Base-by-base conservation (phyloP, 169 alveolate genomes). In the Plasmodium falciparum region DNA sequence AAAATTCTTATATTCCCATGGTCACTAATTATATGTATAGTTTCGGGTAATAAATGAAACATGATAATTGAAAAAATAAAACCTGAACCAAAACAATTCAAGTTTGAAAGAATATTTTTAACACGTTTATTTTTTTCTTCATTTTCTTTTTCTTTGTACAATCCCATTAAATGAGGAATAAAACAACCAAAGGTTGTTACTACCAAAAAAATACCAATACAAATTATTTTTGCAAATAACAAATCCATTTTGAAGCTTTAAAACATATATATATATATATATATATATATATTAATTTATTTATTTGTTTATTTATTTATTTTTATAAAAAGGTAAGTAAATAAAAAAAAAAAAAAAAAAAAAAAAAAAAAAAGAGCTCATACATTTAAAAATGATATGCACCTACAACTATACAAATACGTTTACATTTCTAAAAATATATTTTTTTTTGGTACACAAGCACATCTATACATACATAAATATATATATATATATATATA, bases 41-140 rank as follows among this genome's bases (percentile, higher is more conserved):
- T 80, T 58, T 80, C 90, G 6, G 90, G 90, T 43, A 80, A 50
- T 12, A 80, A 62, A 52, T 80, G 90, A 29, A 80, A 80, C 83
- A 80, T 67, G 15, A 80, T 74, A 22, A 80, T 80, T 24, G 90
- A 80, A 50, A 80, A 80, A 2, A 80, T 80, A 61, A 80, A 80
- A 0, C 90, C 90, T 1, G 90, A 67, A n/a, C 90, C 90, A 62
- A 80, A 80, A 59, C 90, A 80, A 17, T 80, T 80, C 29, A 80
- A 52, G 2, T 67, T 80, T 2, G 90, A 66, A 1, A 80, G 73
- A 3, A 80, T 69, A 5, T 62, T 62, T 45, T 80, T 80, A 11
- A 80, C 47, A 20, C 24, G 67, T 11, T 54, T 33, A 15, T 80
- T 80, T 56, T 80, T 39, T 24, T 67, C 59, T 12, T 43, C 50